These are phyloP conservation scores for Candida sojae DNA, from an alignment of 1,139 yeast genomes.

Conservation along the genomic window DNA sequence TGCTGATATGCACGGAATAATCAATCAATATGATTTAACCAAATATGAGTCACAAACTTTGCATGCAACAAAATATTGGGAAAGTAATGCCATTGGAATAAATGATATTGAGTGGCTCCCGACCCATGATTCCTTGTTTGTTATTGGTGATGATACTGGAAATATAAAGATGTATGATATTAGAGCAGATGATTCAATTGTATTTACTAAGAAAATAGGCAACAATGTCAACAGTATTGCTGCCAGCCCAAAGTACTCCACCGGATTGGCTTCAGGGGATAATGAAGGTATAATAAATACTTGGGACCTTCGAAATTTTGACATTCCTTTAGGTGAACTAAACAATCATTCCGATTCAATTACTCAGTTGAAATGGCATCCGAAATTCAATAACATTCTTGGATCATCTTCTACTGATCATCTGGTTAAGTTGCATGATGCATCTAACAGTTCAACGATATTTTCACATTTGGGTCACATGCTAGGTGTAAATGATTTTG, in stretches of 20 bases:
- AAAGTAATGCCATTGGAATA: slow-evolving; percentile 34
- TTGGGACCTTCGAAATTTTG: slow-evolving; percentile 67
- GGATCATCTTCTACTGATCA: slow-evolving; percentile 78
- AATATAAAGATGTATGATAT: slow-evolving; percentile 51
- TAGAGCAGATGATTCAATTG: slow-evolving; percentile 27
- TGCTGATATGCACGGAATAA: slow-evolving; percentile 38
- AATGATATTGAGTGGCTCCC: slow-evolving; percentile 67
- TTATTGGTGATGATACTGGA: slow-evolving; percentile 60
- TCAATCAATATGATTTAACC: slow-evolving; percentile 38
- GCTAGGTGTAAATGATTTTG: slow-evolving; percentile 80
- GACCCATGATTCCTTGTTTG: slow-evolving; percentile 58
- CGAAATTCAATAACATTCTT: slow-evolving; percentile 55
- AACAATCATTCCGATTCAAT: slow-evolving; percentile 62
- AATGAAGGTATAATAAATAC: slow-evolving; percentile 56
- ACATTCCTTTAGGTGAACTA: slow-evolving; percentile 17
- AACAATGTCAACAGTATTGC: slow-evolving; percentile 67
- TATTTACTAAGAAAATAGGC: slow-evolving; percentile 26
- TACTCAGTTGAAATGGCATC: slow-evolving; percentile 81
- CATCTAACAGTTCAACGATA: slow-evolving; percentile 52
- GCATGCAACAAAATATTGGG: slow-evolving; percentile 12
- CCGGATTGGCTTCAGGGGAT: slow-evolving; percentile 69
- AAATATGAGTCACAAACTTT: slow-evolving; percentile 18
- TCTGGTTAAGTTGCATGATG: slow-evolving; percentile 71
- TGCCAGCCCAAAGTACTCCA: slow-evolving; percentile 56
- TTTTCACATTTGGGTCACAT: slow-evolving; percentile 85